Evolutionary conservation across 129 eudicot genomes (phyloP).

Genomic region (Heracleum sosnowskyi): DNA sequence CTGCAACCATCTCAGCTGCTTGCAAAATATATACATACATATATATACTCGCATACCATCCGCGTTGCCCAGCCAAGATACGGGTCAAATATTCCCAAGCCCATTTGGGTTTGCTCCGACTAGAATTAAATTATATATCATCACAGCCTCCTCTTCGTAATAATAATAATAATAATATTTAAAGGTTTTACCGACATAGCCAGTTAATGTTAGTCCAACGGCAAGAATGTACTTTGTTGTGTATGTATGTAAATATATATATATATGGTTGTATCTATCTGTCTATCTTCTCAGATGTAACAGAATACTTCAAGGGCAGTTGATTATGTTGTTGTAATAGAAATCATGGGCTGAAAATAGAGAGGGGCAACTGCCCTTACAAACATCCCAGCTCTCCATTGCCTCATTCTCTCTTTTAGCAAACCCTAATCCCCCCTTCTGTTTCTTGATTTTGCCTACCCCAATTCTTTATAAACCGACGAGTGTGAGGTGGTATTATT

Average conservation of each 20-base stretch:
- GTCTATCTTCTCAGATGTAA: background rate
- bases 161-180: background rate
- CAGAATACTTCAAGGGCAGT: background rate
- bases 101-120: background rate
- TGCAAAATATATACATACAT: background rate
- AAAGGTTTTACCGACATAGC: background rate
- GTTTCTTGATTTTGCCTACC: no score
- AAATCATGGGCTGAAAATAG: background rate
- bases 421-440: slow-evolving; percentile 3
- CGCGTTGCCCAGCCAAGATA: slow-evolving; percentile 3
- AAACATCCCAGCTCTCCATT: background rate
- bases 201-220: background rate
- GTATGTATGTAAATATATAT: background rate
- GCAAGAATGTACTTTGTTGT: background rate
- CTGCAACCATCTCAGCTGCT: slow-evolving; percentile 30
- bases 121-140: background rate
- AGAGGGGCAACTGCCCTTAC: slow-evolving; percentile 2
- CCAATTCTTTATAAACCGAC: no score
- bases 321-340: background rate
- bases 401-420: background rate
- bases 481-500: no score
- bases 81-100: background rate
- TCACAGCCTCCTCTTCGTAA: background rate
- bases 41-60: slow-evolving; percentile 1
- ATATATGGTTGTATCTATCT: background rate